These are phyloP conservation scores for Parietichytrium sp. DNA, from an alignment of 108 stramenopile species.

Conservation along the genomic window DNA sequence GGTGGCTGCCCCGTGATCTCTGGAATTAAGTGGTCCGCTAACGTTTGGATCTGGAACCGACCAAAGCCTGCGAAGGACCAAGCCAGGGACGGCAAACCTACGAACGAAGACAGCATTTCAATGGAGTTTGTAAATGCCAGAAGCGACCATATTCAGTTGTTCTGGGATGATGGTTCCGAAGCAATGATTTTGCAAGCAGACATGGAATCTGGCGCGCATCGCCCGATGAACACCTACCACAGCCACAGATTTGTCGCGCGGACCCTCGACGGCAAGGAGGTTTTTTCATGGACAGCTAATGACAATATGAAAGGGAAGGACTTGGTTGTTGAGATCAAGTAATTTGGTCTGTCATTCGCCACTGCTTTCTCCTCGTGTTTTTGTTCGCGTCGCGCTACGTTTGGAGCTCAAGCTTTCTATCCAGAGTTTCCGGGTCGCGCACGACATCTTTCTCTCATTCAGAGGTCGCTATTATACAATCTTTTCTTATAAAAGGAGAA, in stretches of 20 bases:
- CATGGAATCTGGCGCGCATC: background rate
- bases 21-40: slow-evolving; percentile 73
- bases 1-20: slow-evolving; percentile 82
- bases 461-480: too few species aligned
- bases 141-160: background rate
- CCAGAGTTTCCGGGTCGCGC: too few species aligned
- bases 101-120: background rate
- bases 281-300: background rate
- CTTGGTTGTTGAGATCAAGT: background rate
- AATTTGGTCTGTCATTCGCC: too few species aligned
- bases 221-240: background rate
- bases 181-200: background rate
- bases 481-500: too few species aligned
- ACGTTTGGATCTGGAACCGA: slow-evolving; percentile 75
- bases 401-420: too few species aligned
- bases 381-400: too few species aligned
- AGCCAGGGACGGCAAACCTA: slow-evolving; percentile 32
- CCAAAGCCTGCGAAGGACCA: slow-evolving; percentile 16
- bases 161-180: slow-evolving; percentile 20
- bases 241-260: slow-evolving; percentile 20
- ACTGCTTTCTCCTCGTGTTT: too few species aligned
- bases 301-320: background rate
- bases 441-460: too few species aligned
- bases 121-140: background rate
- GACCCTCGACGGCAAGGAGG: background rate